phyloP scores from a whole-genome alignment of 2,329 filamentous ascomycete species.

The Exophiala spinifera region DNA sequence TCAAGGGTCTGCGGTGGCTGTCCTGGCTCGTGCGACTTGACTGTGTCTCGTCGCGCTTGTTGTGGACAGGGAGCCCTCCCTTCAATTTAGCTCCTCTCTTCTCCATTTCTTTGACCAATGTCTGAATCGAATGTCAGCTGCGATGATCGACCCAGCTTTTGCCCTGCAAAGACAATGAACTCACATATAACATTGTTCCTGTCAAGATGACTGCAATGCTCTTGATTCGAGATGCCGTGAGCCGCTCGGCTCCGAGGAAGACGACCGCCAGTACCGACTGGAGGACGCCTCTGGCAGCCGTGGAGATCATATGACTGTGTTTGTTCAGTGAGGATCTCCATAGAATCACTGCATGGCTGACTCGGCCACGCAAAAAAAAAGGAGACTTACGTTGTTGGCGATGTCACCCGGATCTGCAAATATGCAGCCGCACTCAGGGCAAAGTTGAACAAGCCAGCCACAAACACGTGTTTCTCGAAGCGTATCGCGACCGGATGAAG shows the following conservation, averaged over 20 bases:
- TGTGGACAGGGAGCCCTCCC: too few relatives aligned
- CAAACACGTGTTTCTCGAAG: not conserved
- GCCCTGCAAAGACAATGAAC: not conserved
- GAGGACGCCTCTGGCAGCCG: not conserved
- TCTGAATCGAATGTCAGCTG: too few relatives aligned
- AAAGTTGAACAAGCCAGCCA: not conserved
- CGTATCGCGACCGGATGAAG: not conserved
- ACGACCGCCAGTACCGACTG: not conserved
- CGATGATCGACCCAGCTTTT: too few relatives aligned
- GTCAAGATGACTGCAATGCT: not conserved
- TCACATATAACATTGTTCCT: not conserved
- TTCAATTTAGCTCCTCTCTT: too few relatives aligned
- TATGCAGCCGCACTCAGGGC: not conserved
- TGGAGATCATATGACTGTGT: not conserved
- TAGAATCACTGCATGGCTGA: too few relatives aligned
- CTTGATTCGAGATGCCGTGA: not conserved
- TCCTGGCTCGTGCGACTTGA: too few relatives aligned
- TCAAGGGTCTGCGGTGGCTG: too few relatives aligned
- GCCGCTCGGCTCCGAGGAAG: not conserved
- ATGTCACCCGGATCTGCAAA: not conserved
- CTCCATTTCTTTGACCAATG: not conserved
- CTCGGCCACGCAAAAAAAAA: too few relatives aligned
- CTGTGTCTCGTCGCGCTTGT: too few relatives aligned
- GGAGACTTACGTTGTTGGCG: not conserved
- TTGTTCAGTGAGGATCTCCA: too few relatives aligned